Percentiles rank a stretch among this genome's conserved stretches.
phyloP scores from a whole-genome alignment of 2,329 filamentous ascomycete species.

The Colletotrichum zoysiae region DNA sequence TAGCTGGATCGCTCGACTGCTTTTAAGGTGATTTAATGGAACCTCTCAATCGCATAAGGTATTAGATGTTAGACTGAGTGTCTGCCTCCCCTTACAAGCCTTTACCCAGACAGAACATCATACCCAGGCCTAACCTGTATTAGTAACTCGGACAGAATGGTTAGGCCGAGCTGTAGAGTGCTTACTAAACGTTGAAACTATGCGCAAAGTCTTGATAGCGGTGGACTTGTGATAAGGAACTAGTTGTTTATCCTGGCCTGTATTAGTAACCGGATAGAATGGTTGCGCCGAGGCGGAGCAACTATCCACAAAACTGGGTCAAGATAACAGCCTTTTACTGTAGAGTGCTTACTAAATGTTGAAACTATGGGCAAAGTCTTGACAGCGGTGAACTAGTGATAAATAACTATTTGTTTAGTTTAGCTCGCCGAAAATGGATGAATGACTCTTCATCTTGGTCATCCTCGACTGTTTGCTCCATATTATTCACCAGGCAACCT shows the following conservation, averaged over 20 bases:
- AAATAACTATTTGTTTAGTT: no score
- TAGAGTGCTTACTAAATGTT: neutral
- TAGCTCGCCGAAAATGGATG: no score
- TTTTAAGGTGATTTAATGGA: neutral
- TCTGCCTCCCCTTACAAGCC: neutral
- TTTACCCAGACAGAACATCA: neutral
- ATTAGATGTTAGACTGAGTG: neutral
- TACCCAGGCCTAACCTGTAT: neutral
- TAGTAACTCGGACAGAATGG: no score
- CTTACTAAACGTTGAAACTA: no score
- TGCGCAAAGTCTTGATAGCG: no score
- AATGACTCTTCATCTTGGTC: no score
- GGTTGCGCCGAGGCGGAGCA: neutral
- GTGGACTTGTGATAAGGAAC: no score
- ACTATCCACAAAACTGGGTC: neutral
- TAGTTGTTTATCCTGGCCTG: no score
- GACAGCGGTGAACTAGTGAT: neutral
- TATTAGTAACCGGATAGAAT: no score
- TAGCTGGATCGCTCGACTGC: neutral
- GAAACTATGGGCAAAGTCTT: neutral
- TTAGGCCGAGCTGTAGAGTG: no score
- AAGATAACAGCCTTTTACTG: neutral
- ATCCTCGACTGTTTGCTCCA: rapidly evolving
- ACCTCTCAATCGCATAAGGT: neutral
- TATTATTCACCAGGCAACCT: neutral